Percentiles rank a stretch among this genome's conserved stretches.
phyloP scores from a whole-genome alignment of 2,329 filamentous ascomycete species.

The Polychaeton citri region DNA sequence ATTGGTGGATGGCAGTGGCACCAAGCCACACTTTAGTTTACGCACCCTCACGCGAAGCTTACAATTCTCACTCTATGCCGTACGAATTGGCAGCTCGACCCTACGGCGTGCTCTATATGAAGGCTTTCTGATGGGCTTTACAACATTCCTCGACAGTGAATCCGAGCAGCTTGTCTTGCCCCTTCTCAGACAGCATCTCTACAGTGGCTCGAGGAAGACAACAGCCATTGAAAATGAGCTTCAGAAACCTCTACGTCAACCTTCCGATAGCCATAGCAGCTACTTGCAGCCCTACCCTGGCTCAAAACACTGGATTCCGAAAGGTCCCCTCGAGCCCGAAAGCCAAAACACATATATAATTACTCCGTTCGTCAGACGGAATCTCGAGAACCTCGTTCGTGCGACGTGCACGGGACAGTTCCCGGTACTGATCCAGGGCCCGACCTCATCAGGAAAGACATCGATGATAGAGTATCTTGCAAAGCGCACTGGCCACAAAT shows the following conservation, averaged over 20 bases:
- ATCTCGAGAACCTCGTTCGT: constrained; percentile 84
- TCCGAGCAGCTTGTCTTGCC: constrained; percentile 71
- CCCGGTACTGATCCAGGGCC: constrained; percentile 88
- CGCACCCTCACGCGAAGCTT: constrained; percentile 83
- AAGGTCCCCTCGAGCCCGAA: constrained; percentile 53
- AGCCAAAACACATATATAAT: constrained; percentile 87
- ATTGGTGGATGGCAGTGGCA: constrained; percentile 86
- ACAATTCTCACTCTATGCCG: constrained; percentile 52
- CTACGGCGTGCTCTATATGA: constrained; percentile 79
- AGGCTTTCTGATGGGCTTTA: constrained; percentile 95
- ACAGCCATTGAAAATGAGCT: constrained; percentile 60
- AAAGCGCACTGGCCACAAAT: constrained; percentile 92
- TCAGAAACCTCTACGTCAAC: constrained; percentile 63
- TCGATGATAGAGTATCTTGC: constrained; percentile 99
- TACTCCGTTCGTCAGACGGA: constrained; percentile 86
- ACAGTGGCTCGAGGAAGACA: constrained; percentile 42
- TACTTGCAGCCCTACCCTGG: constrained; percentile 51
- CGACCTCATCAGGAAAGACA: constrained; percentile 94
- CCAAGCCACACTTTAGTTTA: constrained; percentile 93
- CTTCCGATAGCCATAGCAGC: constrained; percentile 52
- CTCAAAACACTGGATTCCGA: constrained; percentile 55
- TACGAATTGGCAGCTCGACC: constrained; percentile 66
- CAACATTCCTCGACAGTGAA: constrained; percentile 71
- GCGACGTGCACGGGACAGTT: constrained; percentile 86
- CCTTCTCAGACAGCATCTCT: constrained; percentile 66